phyloP scores from a whole-genome alignment of 495 filamentous ascomycete genomes.

The Daldinia grandis region DNA sequence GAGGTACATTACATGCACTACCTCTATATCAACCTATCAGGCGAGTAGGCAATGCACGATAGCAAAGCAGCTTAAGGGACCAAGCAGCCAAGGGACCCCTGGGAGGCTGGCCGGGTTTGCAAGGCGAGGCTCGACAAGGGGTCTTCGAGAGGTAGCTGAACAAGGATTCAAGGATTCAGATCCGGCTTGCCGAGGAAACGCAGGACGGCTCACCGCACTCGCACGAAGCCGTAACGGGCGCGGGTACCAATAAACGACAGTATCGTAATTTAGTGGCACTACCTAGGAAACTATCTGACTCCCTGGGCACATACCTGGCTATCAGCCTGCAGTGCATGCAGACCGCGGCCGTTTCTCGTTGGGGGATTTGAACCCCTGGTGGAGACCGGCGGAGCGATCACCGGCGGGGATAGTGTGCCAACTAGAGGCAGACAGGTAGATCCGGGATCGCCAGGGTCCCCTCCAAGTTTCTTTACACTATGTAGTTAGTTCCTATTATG shows the following conservation, averaged over 20 bases:
- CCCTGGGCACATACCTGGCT: background rate
- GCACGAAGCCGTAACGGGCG: constrained; percentile 10
- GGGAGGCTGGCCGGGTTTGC: constrained; percentile 12
- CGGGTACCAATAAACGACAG: constrained; percentile 7
- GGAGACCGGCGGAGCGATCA: constrained; percentile 34
- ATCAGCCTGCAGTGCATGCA: constrained; percentile 32
- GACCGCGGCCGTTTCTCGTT: constrained; percentile 21
- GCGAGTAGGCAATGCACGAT: constrained; percentile 17
- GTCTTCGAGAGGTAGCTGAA: constrained; percentile 9
- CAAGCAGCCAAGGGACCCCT: background rate
- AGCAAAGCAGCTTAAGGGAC: constrained; percentile 23
- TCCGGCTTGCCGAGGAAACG: constrained; percentile 28
- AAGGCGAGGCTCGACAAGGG: constrained; percentile 32
- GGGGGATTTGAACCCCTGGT: constrained; percentile 19
- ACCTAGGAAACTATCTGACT: background rate
- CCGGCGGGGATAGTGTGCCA: constrained; percentile 30
- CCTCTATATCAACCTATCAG: constrained; percentile 1
- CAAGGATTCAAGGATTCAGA: constrained; percentile 37
- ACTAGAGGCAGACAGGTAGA: constrained; percentile 31
- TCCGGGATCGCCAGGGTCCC: constrained; percentile 38
- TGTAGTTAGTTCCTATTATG: background rate
- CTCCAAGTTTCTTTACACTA: constrained; percentile 5
- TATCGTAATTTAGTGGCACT: constrained; percentile 28
- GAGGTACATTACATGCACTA: background rate
- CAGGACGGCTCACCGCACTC: constrained; percentile 31